A percentile compares a stretch with the other conserved stretches of the same genome.
Conservation (phyloP, 106 monocot species). For the Dioscorea zingiberensis region DNA sequence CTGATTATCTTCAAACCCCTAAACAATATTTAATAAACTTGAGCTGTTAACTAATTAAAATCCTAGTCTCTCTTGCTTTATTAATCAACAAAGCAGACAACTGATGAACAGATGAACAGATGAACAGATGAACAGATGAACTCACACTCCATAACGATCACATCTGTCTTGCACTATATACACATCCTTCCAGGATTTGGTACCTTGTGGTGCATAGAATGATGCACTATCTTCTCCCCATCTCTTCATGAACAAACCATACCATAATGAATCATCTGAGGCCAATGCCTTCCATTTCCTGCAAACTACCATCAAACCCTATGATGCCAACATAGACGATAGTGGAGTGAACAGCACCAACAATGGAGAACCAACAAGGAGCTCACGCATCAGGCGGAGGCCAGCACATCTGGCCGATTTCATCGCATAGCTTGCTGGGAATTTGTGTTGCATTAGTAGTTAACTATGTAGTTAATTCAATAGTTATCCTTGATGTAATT, state of each 20-base stretch:
- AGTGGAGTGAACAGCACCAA: too few species aligned
- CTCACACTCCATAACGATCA: conserved; percentile 58
- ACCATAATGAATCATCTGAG: conserved; percentile 45
- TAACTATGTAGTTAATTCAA: too few species aligned
- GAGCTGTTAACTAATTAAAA: neutral
- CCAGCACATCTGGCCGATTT: too few species aligned
- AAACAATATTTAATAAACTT: neutral
- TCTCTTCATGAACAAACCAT: conserved; percentile 35
- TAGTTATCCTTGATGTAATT: too few species aligned
- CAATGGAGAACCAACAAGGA: too few species aligned
- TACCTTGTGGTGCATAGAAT: conserved; percentile 44
- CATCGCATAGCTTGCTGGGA: too few species aligned
- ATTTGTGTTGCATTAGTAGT: too few species aligned
- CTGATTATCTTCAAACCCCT: conserved; percentile 51
- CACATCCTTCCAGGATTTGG: conserved; percentile 48
- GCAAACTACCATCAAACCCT: conserved; percentile 30
- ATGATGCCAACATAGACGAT: too few species aligned
- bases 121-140: neutral
- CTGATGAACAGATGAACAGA: too few species aligned
- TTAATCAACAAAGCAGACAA: neutral
- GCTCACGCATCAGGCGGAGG: too few species aligned
- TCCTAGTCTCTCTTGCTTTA: too few species aligned
- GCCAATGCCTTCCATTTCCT: conserved; percentile 50
- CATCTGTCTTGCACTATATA: conserved; percentile 52
- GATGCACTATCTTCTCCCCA: conserved; percentile 50